A percentile compares a stretch with the other conserved stretches of the same genome.
Evolutionary conservation across 1,139 yeast genomes (phyloP).

Genomic region (Diutina sp.): DNA sequence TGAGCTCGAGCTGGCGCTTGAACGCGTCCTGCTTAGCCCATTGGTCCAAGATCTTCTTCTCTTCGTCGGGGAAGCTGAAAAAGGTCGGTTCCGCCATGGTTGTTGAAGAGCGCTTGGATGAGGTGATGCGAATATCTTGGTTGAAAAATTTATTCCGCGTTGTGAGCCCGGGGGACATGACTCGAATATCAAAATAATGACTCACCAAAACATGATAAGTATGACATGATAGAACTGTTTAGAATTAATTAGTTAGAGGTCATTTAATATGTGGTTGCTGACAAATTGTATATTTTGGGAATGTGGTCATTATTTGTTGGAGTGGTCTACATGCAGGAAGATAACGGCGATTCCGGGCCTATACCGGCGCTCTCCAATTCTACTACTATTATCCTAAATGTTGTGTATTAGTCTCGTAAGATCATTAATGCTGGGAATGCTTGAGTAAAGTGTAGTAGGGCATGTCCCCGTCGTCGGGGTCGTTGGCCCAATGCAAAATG

Average conservation of each 20-base stretch:
- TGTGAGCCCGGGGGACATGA: background rate
- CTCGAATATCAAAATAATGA: too few relatives aligned
- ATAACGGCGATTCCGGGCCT: background rate
- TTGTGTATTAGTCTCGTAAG: background rate
- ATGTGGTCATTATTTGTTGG: background rate
- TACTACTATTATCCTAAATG: background rate
- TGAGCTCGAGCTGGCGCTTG: conserved; percentile 71
- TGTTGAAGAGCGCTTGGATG: background rate
- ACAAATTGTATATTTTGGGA: background rate
- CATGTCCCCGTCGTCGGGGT: conserved; percentile 2
- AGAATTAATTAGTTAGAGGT: too few relatives aligned
- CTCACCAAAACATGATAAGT: too few relatives aligned
- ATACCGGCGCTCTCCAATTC: background rate
- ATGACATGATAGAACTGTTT: too few relatives aligned
- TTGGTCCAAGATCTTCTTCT: conserved; percentile 60
- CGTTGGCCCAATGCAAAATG: conserved; percentile 2
- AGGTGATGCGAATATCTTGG: background rate
- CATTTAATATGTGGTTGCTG: background rate
- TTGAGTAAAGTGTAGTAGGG: background rate
- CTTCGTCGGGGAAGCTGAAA: conserved; percentile 63
- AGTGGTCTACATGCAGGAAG: background rate
- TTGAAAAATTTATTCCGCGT: background rate
- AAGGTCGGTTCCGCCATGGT: background rate
- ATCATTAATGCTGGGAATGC: background rate
- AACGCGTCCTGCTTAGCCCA: conserved; percentile 94